Conservation (phyloP, 495 filamentous ascomycete genomes). For the Poronia punctata region DNA sequence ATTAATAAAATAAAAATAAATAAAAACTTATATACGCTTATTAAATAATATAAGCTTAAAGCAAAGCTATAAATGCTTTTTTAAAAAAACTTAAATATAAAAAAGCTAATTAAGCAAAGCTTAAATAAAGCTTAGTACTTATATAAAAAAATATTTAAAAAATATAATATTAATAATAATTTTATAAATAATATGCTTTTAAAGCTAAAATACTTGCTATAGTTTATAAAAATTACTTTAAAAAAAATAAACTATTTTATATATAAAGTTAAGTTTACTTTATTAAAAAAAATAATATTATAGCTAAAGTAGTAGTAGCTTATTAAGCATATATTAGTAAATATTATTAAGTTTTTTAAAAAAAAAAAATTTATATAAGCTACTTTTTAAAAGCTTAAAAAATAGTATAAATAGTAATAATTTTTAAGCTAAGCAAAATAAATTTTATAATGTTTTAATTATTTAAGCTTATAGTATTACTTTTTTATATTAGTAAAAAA, state of each 20-base stretch:
- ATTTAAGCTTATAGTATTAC: background rate
- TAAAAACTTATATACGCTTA: background rate
- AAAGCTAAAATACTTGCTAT: background rate
- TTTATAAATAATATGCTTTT: background rate
- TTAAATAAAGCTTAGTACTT: background rate
- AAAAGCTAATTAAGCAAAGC: background rate
- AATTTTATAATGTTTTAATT: background rate
- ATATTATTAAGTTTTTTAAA: background rate
- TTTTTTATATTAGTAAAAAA: background rate
- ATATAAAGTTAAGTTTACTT: background rate
- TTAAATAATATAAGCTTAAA: background rate
- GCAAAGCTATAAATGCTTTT: background rate
- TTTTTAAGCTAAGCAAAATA: background rate
- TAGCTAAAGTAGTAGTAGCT: background rate
- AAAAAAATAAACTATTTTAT: background rate
- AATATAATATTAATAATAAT: background rate
- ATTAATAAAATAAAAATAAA: constrained; percentile 1
- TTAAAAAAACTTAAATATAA: background rate
- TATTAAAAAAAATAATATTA: constrained; percentile 1
- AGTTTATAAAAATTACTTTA: background rate
- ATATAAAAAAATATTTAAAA: constrained; percentile 1
- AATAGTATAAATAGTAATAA: background rate
- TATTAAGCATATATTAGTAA: constrained; percentile 1
- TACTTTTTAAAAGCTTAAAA: background rate
- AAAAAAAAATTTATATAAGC: background rate